A percentile compares a stretch with the other conserved stretches of the same genome.
These are phyloP conservation scores for Yamadazyma laniorum DNA, from an alignment of 805 yeast genomes.

Conservation along the genomic window DNA sequence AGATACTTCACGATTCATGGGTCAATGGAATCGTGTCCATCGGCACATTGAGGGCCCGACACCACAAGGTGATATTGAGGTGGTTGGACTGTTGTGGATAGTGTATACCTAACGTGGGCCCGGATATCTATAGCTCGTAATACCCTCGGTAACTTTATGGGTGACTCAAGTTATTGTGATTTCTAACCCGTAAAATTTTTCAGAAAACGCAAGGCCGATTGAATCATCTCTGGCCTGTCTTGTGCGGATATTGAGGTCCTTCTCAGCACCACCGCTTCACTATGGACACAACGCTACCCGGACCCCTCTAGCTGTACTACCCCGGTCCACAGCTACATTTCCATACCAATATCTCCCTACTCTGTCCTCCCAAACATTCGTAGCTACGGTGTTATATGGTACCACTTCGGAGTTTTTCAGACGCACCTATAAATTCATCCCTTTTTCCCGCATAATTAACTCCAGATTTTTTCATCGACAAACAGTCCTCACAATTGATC, in stretches of 20 bases:
- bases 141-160: not conserved
- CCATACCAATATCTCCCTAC: not conserved
- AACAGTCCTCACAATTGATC: not conserved
- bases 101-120: too few species aligned
- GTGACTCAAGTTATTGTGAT: not conserved
- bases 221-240: not conserved
- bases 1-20: too few species aligned
- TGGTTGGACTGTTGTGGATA: too few species aligned
- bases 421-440: constrained; percentile 7
- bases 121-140: too few species aligned
- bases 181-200: not conserved
- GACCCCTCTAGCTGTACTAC: not conserved
- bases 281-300: not conserved
- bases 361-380: too few species aligned
- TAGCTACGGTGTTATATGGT: too few species aligned
- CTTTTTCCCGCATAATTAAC: not conserved
- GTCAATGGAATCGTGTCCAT: too few species aligned
- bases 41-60: too few species aligned
- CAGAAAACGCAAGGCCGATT: not conserved
- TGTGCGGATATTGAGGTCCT: not conserved
- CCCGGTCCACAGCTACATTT: not conserved
- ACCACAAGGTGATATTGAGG: too few species aligned
- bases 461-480: not conserved
- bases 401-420: not conserved
- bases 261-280: not conserved